Conservation (phyloP, 495 filamentous ascomycete genomes). For the Neurospora tetrasperma region DNA sequence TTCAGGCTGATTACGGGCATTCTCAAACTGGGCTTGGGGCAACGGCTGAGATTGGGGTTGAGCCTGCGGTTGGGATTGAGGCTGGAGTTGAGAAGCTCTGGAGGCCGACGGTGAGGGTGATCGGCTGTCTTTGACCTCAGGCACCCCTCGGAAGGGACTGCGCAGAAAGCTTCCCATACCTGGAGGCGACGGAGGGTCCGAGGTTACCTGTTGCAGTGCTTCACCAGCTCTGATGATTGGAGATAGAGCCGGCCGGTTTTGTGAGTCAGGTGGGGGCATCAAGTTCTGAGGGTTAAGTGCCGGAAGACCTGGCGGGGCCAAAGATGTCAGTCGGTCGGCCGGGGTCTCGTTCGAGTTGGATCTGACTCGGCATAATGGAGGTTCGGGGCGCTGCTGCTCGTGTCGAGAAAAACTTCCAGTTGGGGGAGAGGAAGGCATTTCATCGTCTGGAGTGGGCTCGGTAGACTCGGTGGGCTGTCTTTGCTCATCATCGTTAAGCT, state of each 20-base stretch:
- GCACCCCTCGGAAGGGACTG: conserved; percentile 39
- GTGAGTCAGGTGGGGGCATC: conserved; percentile 15
- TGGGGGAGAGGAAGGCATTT: conserved; percentile 27
- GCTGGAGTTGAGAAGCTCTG: not conserved
- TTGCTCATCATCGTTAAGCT: conserved; percentile 3
- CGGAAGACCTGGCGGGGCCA: conserved; percentile 7
- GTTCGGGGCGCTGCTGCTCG: not conserved
- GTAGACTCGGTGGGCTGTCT: not conserved
- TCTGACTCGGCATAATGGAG: conserved; percentile 8
- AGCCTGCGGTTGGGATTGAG: not conserved
- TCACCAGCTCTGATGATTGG: conserved; percentile 43
- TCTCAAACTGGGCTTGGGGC: conserved; percentile 1
- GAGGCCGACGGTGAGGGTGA: conserved; percentile 15
- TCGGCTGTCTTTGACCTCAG: conserved; percentile 23
- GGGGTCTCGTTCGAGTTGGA: conserved; percentile 23
- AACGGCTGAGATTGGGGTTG: not conserved
- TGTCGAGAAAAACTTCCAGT: conserved; percentile 1
- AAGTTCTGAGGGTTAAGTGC: conserved; percentile 3
- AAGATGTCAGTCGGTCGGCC: conserved; percentile 14
- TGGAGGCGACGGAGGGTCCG: conserved; percentile 39
- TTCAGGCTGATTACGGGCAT: not conserved
- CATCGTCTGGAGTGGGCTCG: conserved; percentile 4
- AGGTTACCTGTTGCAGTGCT: conserved; percentile 40
- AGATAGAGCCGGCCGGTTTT: conserved; percentile 34
- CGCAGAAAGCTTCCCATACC: conserved; percentile 32